Base-by-base conservation (phyloP, 2,329 filamentous ascomycete genomes). In the Rasamsonia emersonii region DNA sequence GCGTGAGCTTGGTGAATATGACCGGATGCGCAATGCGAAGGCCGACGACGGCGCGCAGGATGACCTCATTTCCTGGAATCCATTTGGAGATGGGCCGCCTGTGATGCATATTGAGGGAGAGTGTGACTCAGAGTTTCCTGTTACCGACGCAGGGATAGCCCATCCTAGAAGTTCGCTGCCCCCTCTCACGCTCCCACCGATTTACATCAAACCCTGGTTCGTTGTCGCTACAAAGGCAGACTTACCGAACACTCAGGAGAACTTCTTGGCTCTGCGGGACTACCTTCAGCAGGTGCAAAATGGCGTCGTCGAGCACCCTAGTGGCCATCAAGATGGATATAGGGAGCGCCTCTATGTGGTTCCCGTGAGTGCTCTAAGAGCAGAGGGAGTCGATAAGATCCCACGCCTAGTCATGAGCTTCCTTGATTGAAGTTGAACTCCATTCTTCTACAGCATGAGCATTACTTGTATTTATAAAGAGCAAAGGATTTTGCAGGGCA, bases 131-230 rank as follows among this genome's bases (percentile, higher is more conserved):
- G 30, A 33, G n/a, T n/a, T 17, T 19, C 11, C 17, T 14, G 18
- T 18, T 21, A 30, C 21, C 26, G 5, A 16, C 30, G 8, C 16
- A 13, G 24, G 18, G 4, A 14, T 20, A 18, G 17, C 32, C 2
- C 10, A 15, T 8, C 10, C 13, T 5, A 33, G 37, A 2, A 31
- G 40, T 6, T 35, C 40, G 20, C 57, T 75, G 13, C 67, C 64
- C 24, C 67, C 61, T 15, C 56, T 72, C 19, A 57, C 59, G 15
- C 61, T 73, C 8, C 68, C 83, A n/a, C 76, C 81, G 24, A 93
- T 96, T 43, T 82, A 83, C n/a, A 75, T 75, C 19, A 98, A 98
- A 63, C 88, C 91, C 1, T 98, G 91, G 91, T 91, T 93, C 49
- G 88, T 95, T 4, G 78, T 95, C 25, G 89, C 85, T 1, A 95